Evolutionary conservation across 768 basidiomycete species (phyloP).

Genomic region (Lyophyllum decastes): DNA sequence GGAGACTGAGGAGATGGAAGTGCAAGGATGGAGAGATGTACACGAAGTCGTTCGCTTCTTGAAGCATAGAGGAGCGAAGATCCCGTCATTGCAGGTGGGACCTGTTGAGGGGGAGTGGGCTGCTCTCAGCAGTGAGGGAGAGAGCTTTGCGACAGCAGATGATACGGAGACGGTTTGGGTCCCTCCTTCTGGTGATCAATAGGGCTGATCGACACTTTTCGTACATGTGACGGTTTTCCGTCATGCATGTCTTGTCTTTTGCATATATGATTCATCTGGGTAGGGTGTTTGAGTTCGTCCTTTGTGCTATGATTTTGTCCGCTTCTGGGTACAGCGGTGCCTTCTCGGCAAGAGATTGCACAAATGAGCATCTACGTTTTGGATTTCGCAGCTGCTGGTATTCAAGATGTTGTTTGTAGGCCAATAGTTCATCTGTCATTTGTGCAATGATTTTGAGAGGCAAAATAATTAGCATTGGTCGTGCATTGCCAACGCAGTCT

Average conservation of each 20-base stretch:
- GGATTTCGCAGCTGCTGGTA: too few relatives aligned
- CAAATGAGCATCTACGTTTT: too few relatives aligned
- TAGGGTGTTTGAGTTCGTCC: not conserved
- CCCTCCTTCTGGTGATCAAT: conserved; percentile 6
- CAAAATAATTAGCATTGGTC: too few relatives aligned
- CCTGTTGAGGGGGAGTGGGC: conserved; percentile 71
- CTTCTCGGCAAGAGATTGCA: too few relatives aligned
- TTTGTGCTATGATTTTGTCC: too few relatives aligned
- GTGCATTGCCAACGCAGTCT: too few relatives aligned
- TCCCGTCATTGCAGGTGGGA: conserved; percentile 50
- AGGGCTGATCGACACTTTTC: not conserved
- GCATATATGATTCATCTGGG: not conserved
- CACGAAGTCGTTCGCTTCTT: conserved; percentile 76
- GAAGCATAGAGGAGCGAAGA: conserved; percentile 69
- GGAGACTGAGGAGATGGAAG: conserved; percentile 25
- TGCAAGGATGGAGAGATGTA: conserved; percentile 62
- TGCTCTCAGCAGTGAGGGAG: conserved; percentile 60
- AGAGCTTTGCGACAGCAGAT: conserved; percentile 38
- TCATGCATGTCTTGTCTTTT: not conserved
- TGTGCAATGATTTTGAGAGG: too few relatives aligned
- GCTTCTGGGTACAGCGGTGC: too few relatives aligned
- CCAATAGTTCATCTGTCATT: too few relatives aligned
- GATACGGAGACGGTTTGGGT: conserved; percentile 22
- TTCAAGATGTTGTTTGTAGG: too few relatives aligned
- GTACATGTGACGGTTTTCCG: not conserved